phyloP scores from a whole-genome alignment of 352 stramenopile genomes.

The Phytopythium cucurbitacearum region DNA sequence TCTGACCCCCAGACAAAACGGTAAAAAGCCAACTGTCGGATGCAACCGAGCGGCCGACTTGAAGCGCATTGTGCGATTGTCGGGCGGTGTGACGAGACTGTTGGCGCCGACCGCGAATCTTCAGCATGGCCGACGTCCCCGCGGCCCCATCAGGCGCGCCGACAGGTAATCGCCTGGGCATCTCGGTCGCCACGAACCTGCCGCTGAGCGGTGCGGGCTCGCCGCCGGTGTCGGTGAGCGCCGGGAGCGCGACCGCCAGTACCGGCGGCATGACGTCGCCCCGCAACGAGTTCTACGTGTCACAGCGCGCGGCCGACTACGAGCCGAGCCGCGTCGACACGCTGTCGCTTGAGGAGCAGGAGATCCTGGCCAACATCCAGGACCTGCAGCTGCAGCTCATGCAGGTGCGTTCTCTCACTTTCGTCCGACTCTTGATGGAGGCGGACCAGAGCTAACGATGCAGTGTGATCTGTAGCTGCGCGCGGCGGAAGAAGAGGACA shows the following conservation, averaged over 20 bases:
- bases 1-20: not conserved
- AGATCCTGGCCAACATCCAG: constrained; percentile 88
- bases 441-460: not conserved
- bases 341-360: constrained; percentile 80
- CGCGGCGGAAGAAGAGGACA: constrained; percentile 57
- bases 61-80: not conserved
- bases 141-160: not conserved
- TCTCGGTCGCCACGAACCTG: constrained; percentile 4
- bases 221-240: not conserved
- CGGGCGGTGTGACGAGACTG: not conserved
- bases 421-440: not conserved
- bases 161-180: not conserved
- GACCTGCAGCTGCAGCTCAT: constrained; percentile 86
- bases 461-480: constrained; percentile 22
- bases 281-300: constrained; percentile 76
- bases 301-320: constrained; percentile 63
- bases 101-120: too few relatives aligned
- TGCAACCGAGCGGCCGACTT: not conserved
- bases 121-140: too few relatives aligned
- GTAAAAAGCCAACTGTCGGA: not conserved
- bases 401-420: constrained; percentile 14
- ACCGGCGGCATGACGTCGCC: constrained; percentile 34
- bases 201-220: not conserved
- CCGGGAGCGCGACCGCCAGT: constrained; percentile 4
- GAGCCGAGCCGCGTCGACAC: constrained; percentile 64